Evolutionary conservation across 805 yeast species (phyloP).

Genomic region (Myxozyma neglecta): DNA sequence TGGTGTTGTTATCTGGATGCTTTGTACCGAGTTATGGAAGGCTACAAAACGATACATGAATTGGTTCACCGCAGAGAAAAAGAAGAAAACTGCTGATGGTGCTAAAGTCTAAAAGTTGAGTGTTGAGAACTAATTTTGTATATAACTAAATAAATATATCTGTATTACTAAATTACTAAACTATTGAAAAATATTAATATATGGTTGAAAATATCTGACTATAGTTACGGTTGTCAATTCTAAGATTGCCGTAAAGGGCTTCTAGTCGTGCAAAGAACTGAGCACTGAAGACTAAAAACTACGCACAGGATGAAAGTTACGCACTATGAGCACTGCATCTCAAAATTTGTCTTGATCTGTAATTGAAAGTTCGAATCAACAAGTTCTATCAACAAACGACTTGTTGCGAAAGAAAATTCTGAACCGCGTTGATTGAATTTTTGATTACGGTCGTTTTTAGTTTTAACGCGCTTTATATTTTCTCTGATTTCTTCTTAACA

Average conservation of each 20-base stretch:
- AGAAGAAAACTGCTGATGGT: neutral
- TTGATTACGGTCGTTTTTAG: no score
- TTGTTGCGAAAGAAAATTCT: no score
- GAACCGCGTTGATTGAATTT: no score
- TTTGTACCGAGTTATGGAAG: constrained; percentile 67
- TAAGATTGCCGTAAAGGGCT: no score
- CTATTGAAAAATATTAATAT: no score
- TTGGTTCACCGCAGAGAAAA: constrained; percentile 9
- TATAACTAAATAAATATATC: no score
- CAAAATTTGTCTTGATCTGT: neutral
- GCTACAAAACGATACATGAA: constrained; percentile 52
- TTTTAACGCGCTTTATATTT: no score
- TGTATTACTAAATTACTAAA: no score
- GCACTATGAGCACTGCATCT: neutral
- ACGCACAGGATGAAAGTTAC: neutral
- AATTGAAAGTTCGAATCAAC: no score
- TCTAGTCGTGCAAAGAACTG: neutral
- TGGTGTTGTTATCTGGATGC: constrained; percentile 59
- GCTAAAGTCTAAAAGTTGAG: neutral
- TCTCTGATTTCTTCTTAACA: no score
- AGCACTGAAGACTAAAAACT: neutral
- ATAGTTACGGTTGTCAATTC: no score
- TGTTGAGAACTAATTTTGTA: no score
- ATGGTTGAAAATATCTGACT: neutral
- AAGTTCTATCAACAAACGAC: neutral